These are phyloP conservation scores for Rhizoclosmatium sp. DNA, from an alignment of 192 early-diverging fungal genomes.

Conservation along the genomic window DNA sequence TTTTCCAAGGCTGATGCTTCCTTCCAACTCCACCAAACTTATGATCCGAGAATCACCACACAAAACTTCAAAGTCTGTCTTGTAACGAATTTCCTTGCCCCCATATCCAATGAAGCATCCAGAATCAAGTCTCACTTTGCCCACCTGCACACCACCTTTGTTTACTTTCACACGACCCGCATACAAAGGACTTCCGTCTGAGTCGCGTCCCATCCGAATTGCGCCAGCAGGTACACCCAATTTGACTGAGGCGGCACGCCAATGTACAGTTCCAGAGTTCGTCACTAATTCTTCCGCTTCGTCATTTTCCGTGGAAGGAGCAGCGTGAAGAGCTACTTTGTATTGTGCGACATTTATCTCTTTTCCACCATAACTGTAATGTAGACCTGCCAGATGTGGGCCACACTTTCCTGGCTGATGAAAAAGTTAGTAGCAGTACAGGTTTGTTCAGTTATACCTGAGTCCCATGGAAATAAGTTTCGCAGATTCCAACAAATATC, in stretches of 20 bases:
- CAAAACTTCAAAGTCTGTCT: constrained; percentile 25
- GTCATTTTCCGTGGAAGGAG: neutral
- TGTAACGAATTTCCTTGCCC: constrained; percentile 8
- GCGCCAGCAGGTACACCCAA: constrained; percentile 17
- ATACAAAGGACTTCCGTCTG: constrained; percentile 23
- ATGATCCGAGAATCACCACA: constrained; percentile 26
- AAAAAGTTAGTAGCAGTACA: no score
- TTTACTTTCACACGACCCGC: constrained; percentile 23
- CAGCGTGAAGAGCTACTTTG: constrained; percentile 3
- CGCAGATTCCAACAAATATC: constrained; percentile 21
- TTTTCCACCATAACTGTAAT: constrained; percentile 27
- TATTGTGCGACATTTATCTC: constrained; percentile 16
- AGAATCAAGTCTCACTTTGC: neutral
- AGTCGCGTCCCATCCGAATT: constrained; percentile 27
- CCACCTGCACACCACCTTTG: constrained; percentile 27
- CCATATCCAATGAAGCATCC: constrained; percentile 21
- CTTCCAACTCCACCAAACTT: constrained; percentile 25
- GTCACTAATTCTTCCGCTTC: neutral
- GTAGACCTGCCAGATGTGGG: constrained; percentile 11
- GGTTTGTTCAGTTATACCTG: neutral
- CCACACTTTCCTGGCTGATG: constrained; percentile 26
- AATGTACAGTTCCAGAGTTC: constrained; percentile 5
- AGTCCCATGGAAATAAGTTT: constrained; percentile 27
- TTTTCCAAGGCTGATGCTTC: constrained; percentile 1
- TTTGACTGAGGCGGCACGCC: constrained; percentile 8